phyloP scores from a whole-genome alignment of 2,329 filamentous ascomycete genomes.

The Cladosporium halotolerans region DNA sequence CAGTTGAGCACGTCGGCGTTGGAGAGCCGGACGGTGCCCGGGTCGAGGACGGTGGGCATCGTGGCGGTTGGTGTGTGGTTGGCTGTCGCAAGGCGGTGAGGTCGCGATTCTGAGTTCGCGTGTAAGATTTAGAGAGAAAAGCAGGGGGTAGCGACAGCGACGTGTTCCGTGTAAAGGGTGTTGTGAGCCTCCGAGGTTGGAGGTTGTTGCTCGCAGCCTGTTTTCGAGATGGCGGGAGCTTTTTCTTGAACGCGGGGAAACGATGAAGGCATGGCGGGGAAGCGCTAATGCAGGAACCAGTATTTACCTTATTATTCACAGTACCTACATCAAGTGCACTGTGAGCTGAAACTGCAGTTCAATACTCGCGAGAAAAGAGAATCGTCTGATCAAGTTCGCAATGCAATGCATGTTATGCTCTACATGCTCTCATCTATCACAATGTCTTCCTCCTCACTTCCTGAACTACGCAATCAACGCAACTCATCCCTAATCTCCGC shows the following conservation, averaged over 20 bases:
- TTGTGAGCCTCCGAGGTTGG: no score
- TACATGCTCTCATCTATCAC: no score
- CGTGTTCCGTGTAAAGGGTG: background rate
- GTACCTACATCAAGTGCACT: no score
- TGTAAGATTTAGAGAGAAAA: background rate
- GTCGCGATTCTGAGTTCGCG: no score
- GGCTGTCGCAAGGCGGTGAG: no score
- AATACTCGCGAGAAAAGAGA: no score
- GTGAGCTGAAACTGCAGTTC: no score
- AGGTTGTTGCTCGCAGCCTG: background rate
- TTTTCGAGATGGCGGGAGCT: background rate
- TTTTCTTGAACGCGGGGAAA: background rate
- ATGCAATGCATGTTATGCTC: no score
- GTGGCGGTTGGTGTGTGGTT: background rate
- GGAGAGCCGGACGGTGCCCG: constrained; percentile 30
- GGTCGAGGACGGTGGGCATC: constrained; percentile 31
- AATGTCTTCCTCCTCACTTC: no score
- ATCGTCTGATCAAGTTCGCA: no score
- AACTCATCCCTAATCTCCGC: constrained; percentile 52
- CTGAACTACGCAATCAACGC: constrained; percentile 15
- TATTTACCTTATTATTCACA: no score
- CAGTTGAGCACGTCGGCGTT: constrained; percentile 32
- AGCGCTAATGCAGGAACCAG: constrained; percentile 2
- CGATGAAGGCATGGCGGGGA: background rate
- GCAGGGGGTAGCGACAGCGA: background rate